A percentile compares a stretch with the other conserved stretches of the same genome.
Conservation (phyloP, 2,329 filamentous ascomycete genomes). For the Diaporthe capsici region DNA sequence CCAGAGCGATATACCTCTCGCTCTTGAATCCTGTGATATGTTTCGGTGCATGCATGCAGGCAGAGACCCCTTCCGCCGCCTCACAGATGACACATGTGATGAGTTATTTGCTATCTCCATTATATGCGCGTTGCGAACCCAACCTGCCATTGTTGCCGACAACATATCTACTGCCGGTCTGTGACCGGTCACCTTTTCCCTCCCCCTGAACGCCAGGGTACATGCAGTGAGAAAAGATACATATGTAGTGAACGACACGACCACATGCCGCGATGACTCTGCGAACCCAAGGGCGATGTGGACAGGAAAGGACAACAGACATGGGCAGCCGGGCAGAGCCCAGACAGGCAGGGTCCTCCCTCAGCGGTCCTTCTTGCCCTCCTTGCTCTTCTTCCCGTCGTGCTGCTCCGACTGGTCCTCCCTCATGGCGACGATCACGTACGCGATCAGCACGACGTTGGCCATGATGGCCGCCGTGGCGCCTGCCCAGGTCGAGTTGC, state of each 20-base stretch:
- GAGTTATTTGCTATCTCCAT: too few species aligned
- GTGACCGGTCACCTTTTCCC: neutral
- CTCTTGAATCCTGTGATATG: neutral
- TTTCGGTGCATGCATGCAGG: neutral
- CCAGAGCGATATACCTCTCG: neutral
- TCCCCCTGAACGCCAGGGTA: neutral
- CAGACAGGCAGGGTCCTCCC: neutral
- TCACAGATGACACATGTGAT: neutral
- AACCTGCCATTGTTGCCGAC: neutral
- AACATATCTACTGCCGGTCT: neutral
- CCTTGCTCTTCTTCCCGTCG: constrained; percentile 55
- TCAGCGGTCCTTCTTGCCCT: constrained; percentile 66
- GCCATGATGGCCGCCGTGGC: constrained; percentile 89
- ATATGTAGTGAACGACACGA: neutral
- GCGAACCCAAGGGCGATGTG: too few species aligned
- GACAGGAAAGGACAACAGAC: neutral
- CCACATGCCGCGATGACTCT: neutral
- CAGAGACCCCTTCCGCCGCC: too few species aligned
- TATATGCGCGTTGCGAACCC: neutral
- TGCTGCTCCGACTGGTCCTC: constrained; percentile 77
- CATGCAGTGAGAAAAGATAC: neutral
- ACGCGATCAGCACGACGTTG: constrained; percentile 91
- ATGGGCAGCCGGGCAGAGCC: neutral
- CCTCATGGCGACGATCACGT: constrained; percentile 90
- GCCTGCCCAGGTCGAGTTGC: constrained; percentile 90